phyloP scores from a whole-genome alignment of 768 basidiomycete genomes.

The Strobilomyces dryophilus region DNA sequence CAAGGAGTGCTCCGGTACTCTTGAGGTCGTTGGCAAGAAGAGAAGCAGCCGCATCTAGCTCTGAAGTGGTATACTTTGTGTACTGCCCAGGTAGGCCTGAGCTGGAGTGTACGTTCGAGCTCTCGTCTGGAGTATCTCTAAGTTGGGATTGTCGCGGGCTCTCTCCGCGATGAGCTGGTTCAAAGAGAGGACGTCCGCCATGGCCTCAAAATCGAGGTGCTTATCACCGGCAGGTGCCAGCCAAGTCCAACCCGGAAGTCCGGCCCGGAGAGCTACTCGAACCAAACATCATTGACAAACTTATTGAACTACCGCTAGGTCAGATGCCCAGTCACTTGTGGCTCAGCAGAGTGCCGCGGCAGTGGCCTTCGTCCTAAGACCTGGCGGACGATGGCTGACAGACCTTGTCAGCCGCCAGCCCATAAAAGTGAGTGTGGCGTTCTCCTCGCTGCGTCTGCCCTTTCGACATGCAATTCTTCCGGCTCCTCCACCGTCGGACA shows the following conservation, averaged over 20 bases:
- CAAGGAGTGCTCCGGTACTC: conserved; percentile 15
- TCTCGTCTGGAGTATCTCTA: conserved; percentile 25
- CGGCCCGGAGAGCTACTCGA: too few species aligned
- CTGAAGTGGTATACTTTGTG: conserved; percentile 21
- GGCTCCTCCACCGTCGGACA: conserved; percentile 44
- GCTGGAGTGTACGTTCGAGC: conserved; percentile 10
- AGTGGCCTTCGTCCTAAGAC: background rate
- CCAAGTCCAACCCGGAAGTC: too few species aligned
- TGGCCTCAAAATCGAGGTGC: background rate
- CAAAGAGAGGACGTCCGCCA: conserved; percentile 23
- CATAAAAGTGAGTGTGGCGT: conserved; percentile 13
- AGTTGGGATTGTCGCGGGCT: conserved; percentile 17
- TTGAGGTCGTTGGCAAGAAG: conserved; percentile 23
- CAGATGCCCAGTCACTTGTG: background rate
- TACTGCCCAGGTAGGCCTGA: conserved; percentile 13
- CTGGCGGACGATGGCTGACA: conserved; percentile 11
- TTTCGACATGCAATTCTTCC: conserved; percentile 43
- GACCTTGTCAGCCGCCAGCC: conserved; percentile 16
- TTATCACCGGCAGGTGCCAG: too few species aligned
- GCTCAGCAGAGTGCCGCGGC: too few species aligned
- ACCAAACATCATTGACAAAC: conserved; percentile 19
- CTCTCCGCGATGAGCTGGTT: conserved; percentile 26
- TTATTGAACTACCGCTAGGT: background rate
- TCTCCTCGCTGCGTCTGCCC: background rate
- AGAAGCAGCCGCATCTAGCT: conserved; percentile 25